Evolutionary conservation across 2,329 filamentous ascomycete species (phyloP).

Genomic region (Hysterium pulicare): DNA sequence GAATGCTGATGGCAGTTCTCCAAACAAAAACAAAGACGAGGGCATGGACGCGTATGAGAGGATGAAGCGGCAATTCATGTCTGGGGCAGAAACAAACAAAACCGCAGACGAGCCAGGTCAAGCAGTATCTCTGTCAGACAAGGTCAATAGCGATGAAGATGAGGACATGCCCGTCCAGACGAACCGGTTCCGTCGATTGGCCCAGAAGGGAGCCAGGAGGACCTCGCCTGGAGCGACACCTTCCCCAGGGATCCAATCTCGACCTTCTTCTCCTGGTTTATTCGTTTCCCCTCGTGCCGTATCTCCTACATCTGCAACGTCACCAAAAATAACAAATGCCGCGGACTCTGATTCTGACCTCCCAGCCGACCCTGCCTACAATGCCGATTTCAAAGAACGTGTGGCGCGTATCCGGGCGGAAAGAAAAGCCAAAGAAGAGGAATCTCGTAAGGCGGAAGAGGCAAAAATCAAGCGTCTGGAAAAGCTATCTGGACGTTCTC

Average conservation of each 20-base stretch:
- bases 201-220: conserved; percentile 8
- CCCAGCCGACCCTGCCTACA: conserved; percentile 46
- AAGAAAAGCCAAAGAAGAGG: conserved; percentile 63
- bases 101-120: conserved; percentile 9
- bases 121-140: not conserved
- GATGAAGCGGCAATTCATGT: conserved; percentile 45
- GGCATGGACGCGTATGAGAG: conserved; percentile 39
- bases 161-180: conserved; percentile 26
- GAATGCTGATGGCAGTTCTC: conserved; percentile 26
- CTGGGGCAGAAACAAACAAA: conserved; percentile 20
- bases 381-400: conserved; percentile 65
- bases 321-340: conserved; percentile 7
- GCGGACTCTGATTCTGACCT: conserved; percentile 44
- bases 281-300: conserved; percentile 53
- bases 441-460: conserved; percentile 43
- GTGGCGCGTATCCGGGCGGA: conserved; percentile 72
- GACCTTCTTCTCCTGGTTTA: conserved; percentile 49
- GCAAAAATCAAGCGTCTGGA: conserved; percentile 16
- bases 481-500: conserved; percentile 31
- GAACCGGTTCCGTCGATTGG: conserved; percentile 13
- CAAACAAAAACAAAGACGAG: conserved; percentile 25
- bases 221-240: conserved; percentile 16
- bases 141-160: conserved; percentile 23
- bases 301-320: conserved; percentile 32
- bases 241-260: conserved; percentile 21